Base-by-base conservation (phyloP, 306 rosid genomes). In the Styphnolobium japonicum region DNA sequence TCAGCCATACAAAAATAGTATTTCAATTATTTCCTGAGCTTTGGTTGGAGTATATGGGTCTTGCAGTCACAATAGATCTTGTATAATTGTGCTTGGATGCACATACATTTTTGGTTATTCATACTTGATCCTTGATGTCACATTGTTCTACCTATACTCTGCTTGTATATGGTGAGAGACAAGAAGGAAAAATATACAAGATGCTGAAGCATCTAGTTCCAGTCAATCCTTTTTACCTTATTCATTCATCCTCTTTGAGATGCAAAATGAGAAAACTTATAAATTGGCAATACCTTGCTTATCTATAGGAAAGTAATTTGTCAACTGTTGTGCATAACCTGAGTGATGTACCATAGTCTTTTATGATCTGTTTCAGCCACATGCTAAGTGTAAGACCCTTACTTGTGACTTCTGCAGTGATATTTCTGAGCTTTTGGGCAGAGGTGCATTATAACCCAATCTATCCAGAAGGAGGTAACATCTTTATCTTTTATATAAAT, bases 361-460 rank as follows among this genome's bases (percentile, higher is more conserved):
- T 45, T 7, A 76, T 70, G 39, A 46, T 37, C 14, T 29, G 22
- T 72, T 56, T 77, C 69, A 57, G 45, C 25, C 4, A 49, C 79
- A 43, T 71, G 37, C 79, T 71, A 33, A 83, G 71, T 43, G 10
- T 76, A 18, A 48, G 61, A 1, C 43, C 70, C 31, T 78, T 29
- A 7, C 51, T 43, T 76, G 82, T 55, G 53, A 81, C 76, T 69
- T 65, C 25, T 92, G 97, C 98, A 94, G 98, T 94, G 81, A 91
- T 94, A 81, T 94, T 87, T 90, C 84, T 94, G 86, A 94, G 98
- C 93, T 94, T 94, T 85, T 94, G 98, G 98, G 98, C 98, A 21
- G 98, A 94, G 91, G 98, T 94, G 85, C 98, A 94, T 86, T 94
- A 94, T 87, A 94, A 94, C 86, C 86, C 98, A 39, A 94, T 94